Evolutionary conservation across 805 yeast genomes (phyloP).

Genomic region (Lipomyces sp.): DNA sequence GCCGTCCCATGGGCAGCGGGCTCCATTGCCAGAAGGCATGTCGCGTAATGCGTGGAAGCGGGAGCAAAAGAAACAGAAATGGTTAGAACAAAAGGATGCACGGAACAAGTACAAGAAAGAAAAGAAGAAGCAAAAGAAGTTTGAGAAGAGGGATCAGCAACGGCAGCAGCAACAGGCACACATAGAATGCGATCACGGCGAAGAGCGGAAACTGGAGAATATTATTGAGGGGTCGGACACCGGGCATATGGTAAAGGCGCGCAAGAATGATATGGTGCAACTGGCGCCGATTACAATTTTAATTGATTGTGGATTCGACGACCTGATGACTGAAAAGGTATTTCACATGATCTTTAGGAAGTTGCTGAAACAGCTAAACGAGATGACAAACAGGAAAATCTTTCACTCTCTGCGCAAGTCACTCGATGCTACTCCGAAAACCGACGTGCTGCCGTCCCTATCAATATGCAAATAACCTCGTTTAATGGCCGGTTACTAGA

Average conservation of each 20-base stretch:
- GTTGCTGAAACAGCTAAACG: not conserved
- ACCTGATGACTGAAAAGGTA: slow-evolving; percentile 76
- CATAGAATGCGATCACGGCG: slow-evolving; percentile 43
- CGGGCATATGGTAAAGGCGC: slow-evolving; percentile 38
- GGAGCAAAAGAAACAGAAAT: slow-evolving; percentile 58
- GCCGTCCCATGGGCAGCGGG: not conserved
- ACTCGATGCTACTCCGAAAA: slow-evolving; percentile 82
- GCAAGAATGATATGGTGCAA: slow-evolving; percentile 44
- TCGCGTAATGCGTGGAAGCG: slow-evolving; percentile 85
- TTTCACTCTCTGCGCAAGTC: slow-evolving; percentile 77
- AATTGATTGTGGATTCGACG: slow-evolving; percentile 92
- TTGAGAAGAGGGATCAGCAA: slow-evolving; percentile 41
- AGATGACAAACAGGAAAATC: slow-evolving; percentile 45
- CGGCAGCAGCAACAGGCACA: slow-evolving; percentile 46
- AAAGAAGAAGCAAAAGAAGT: slow-evolving; percentile 49
- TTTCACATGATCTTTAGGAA: not conserved
- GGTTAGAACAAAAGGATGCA: slow-evolving; percentile 61
- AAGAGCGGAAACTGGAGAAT: slow-evolving; percentile 46
- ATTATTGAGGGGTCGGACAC: slow-evolving; percentile 38
- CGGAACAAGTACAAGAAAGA: slow-evolving; percentile 61
- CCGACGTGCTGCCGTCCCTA: slow-evolving; percentile 60
- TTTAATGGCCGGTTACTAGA: slow-evolving; percentile 67
- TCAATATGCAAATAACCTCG: slow-evolving; percentile 64
- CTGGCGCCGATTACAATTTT: slow-evolving; percentile 49
- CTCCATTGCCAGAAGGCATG: slow-evolving; percentile 73